Base-by-base conservation (phyloP, 768 basidiomycete species). In the Cantharellus anzutake region DNA sequence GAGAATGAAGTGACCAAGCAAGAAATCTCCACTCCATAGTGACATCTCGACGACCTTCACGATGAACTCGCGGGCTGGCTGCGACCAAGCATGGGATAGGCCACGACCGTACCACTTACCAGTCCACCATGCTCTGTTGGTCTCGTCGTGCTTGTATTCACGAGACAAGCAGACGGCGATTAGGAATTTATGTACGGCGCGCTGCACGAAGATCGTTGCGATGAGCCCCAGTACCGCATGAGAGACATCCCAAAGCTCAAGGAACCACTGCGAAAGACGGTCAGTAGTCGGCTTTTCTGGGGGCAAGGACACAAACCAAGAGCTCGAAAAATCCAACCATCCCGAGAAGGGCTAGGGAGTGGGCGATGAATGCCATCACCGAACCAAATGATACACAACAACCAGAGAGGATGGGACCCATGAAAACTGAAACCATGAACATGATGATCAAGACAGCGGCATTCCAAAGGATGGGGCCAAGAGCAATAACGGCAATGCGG, bases 141-240 rank as follows among this genome's bases (percentile, higher is more conserved):
- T 93, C 72, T 98, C 93, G 69, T 99, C 96, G 69, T 98, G 92
- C 74, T 99, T 99, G 79, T 96, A 96, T 71, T 99, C 96, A 63
- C 96, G 85, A 44, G 92, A 86, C 42, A 98, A 74, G 80, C 93
- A 91, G 62, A 94, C 84, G 0, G 93, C 76, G 67, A 99, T 98
- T 60, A 96, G 74, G 61, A 91, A 76, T 76, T 98, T 98, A 79
- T 93, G 84, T 62, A 97, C 73, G 16, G 86, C 86, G 57, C 96
- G 82, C 68, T 98, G 92, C 60, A 98, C 87, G 60, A 83, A 80
- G 62, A 97, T 86, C 62, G 91, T 84, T 4, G 91, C 79, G 65
- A 98, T 88, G 57, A 96, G 77, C 37, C 94, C 96, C 51, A 99
- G 78, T 14, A 97, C 88, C 29, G 93, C 91, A 68, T 98, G 90